Base-by-base conservation (phyloP, 1,139 yeast genomes). In the Yamadazyma diospyri region DNA sequence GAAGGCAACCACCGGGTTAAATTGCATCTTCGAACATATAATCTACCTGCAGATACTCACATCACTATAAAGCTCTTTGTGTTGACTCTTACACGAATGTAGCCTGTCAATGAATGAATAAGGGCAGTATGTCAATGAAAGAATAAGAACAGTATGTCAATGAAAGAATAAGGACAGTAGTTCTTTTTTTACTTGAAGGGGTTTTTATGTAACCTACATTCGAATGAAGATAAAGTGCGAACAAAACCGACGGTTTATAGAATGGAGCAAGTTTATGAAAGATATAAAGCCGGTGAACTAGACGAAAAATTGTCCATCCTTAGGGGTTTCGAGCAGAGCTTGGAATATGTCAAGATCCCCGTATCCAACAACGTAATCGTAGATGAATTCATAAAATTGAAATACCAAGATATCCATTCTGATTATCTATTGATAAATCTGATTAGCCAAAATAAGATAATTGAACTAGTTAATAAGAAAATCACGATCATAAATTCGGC, bases 401-500 rank as follows among this genome's bases (percentile, higher is more conserved):
- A 39, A 16, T 35, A 38, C 16, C 38, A 39, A 20, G 57, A 52
- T 34, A 42, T 65, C 25, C 38, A 41, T 28, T 50, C 61, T 3
- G 72, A 67, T 42, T 61, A 48, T 41, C 59, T 56, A 36, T 39
- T 64, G n/a, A 38, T 55, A 4, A 43, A 50, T 15, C 28, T 30
- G 21, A 26, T 37, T 9, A 33, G 29, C 21, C 19, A 31, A 6
- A 46, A 47, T 23, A 52, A 55, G 29, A 45, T 64, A 13, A 54
- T 63, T 27, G 72, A 65, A 23, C 51, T 66, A 39, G 53, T 65
- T 16, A 62, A 64, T 39, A 64, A 65, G 40, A 67, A 67, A 41
- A 44, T 65, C 29, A 45, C 59, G n/a, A 40, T 57, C 14, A 36
- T 55, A 2, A 56, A 53, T 26, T 41, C 45, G 28, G 28, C 49